These are phyloP conservation scores for Cinnamomum micranthum DNA, from an alignment of 164 flowering plant species.

Conservation along the genomic window DNA sequence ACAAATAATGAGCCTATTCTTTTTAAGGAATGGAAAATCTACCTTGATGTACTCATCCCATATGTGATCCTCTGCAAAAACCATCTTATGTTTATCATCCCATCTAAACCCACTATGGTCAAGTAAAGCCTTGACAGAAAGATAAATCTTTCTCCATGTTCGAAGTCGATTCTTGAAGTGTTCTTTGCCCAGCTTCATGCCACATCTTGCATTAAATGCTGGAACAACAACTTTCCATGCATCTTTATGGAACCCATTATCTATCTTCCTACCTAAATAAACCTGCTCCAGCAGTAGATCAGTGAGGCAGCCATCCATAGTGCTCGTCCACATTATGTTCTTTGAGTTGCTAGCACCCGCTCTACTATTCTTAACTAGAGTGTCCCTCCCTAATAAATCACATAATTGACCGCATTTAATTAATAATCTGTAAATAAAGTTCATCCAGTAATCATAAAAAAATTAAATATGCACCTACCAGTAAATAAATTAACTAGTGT, in stretches of 20 bases:
- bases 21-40: neutral
- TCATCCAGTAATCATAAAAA: too few species aligned
- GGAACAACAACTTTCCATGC: slow-evolving; percentile 52
- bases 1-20: neutral
- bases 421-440: too few species aligned
- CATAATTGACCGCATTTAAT: neutral
- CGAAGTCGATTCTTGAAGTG: slow-evolving; percentile 55
- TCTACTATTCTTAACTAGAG: neutral
- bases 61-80: slow-evolving; percentile 43
- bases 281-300: slow-evolving; percentile 57
- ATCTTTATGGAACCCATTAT: slow-evolving; percentile 46
- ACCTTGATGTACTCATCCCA: slow-evolving; percentile 70
- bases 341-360: neutral
- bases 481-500: too few species aligned
- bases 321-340: slow-evolving; percentile 63
- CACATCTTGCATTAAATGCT: slow-evolving; percentile 45
- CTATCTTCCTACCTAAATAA: slow-evolving; percentile 33
- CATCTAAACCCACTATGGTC: slow-evolving; percentile 49
- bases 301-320: slow-evolving; percentile 59
- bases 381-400: neutral
- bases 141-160: slow-evolving; percentile 48
- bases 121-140: slow-evolving; percentile 39
- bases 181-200: slow-evolving; percentile 42
- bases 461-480: too few species aligned
- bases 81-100: slow-evolving; percentile 53